Evolutionary conservation across 306 rosid species (phyloP).

Genomic region (Cicer yamashitae): DNA sequence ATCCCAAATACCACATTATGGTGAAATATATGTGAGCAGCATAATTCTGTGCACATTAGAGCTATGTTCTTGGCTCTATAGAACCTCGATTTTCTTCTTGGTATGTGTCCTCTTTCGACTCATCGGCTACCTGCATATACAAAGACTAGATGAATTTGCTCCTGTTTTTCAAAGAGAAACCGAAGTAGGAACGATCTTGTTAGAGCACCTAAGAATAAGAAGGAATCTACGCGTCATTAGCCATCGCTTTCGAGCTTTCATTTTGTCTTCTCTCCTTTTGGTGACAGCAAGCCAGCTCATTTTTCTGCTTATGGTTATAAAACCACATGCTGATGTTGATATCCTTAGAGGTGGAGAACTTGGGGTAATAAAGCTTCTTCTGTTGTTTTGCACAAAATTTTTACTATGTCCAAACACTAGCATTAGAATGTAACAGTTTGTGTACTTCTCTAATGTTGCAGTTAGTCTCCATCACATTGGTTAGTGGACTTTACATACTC

Average conservation of each 20-base stretch:
- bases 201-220: slow-evolving; percentile 69
- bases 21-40: slow-evolving; percentile 60
- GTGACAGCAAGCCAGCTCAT: slow-evolving; percentile 83
- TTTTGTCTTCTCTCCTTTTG: slow-evolving; percentile 70
- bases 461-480: slow-evolving; percentile 78
- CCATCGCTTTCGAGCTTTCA: slow-evolving; percentile 78
- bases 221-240: slow-evolving; percentile 69
- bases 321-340: slow-evolving; percentile 62
- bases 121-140: slow-evolving; percentile 71
- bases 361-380: slow-evolving; percentile 55
- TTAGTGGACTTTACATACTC: slow-evolving; percentile 80
- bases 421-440: slow-evolving; percentile 26
- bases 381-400: slow-evolving; percentile 10
- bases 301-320: slow-evolving; percentile 61
- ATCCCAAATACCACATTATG: slow-evolving; percentile 67
- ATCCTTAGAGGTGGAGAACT: slow-evolving; percentile 85
- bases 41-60: slow-evolving; percentile 59
- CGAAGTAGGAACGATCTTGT: slow-evolving; percentile 69
- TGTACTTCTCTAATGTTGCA: slow-evolving; percentile 48
- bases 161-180: slow-evolving; percentile 66
- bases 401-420: slow-evolving; percentile 12
- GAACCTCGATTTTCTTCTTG: slow-evolving; percentile 85
- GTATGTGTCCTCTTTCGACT: slow-evolving; percentile 80
- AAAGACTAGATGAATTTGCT: slow-evolving; percentile 72
- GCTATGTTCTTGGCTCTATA: slow-evolving; percentile 83